phyloP scores from a whole-genome alignment of 495 filamentous ascomycete genomes.

The Lophiotrema nucula region DNA sequence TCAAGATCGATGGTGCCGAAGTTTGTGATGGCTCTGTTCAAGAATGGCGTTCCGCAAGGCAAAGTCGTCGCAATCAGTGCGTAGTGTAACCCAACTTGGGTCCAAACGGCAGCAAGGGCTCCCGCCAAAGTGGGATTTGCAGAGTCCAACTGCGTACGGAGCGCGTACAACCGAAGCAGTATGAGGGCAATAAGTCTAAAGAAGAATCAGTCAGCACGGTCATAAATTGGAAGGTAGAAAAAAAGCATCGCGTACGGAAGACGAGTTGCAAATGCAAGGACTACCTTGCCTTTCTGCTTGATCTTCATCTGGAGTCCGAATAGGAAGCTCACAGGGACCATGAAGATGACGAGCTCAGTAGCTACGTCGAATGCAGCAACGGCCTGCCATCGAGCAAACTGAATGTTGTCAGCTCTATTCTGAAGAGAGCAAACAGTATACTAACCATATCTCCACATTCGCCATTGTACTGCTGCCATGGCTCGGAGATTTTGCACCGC shows the following conservation, averaged over 20 bases:
- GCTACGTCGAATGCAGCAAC: background rate
- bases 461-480: background rate
- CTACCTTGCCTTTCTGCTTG: background rate
- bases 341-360: background rate
- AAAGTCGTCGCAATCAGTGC: background rate
- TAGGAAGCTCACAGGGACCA: background rate
- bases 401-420: no score
- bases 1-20: background rate
- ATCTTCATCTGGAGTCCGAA: background rate
- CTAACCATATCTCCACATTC: background rate
- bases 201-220: background rate
- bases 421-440: no score
- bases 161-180: background rate
- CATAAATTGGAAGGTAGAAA: background rate
- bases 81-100: background rate
- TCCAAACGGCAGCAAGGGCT: background rate
- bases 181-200: background rate
- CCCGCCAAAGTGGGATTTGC: background rate
- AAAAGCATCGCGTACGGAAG: background rate
- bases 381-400: background rate
- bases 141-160: background rate
- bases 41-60: background rate
- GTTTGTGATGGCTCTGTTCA: background rate
- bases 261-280: background rate
- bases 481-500: background rate